Evolutionary conservation across 73 alveolate genomes (phyloP).

Genomic region (Effrenium voratum): DNA sequence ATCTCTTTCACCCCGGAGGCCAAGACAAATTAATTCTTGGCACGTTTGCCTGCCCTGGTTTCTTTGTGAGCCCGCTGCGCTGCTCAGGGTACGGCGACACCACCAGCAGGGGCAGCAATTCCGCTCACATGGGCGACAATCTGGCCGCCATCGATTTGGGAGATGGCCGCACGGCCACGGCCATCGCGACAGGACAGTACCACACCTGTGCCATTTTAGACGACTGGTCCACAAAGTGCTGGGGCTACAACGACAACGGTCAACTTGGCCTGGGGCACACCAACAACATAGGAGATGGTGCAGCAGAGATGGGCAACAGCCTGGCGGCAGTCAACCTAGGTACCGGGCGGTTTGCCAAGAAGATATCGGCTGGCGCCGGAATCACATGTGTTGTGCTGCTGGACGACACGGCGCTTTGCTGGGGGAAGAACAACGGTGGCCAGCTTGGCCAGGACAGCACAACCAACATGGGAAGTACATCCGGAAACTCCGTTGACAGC

Average conservation of each 20-base stretch:
- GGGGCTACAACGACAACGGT: slow-evolving; percentile 3
- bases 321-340: neutral
- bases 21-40: no score
- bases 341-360: no score
- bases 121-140: neutral
- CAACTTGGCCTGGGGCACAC: neutral
- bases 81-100: neutral
- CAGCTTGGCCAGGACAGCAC: neutral
- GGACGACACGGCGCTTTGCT: neutral
- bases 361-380: no score
- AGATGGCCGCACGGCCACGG: neutral
- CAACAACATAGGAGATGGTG: neutral
- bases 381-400: no score
- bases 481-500: neutral
- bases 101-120: neutral
- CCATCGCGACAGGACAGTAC: neutral
- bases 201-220: slow-evolving; percentile 7
- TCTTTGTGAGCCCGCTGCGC: no score
- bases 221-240: neutral
- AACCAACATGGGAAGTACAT: neutral
- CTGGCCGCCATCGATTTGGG: neutral
- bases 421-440: slow-evolving; percentile 40
- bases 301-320: neutral
- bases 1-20: no score
- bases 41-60: no score